phyloP scores from a whole-genome alignment of 164 flowering plant species.

The Vitis labrusca region DNA sequence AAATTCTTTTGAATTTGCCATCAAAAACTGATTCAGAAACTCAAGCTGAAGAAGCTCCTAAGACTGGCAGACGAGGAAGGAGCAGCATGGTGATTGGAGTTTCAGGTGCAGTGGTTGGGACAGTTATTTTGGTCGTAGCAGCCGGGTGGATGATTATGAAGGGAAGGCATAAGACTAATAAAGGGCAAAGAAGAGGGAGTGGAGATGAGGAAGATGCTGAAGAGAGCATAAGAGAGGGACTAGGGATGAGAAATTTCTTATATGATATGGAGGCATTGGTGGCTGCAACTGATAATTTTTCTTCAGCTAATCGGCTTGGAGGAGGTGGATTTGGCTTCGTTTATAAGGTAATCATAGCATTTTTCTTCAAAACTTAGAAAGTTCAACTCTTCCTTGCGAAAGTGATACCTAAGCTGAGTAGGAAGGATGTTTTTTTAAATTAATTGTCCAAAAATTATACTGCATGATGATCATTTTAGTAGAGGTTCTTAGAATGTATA shows the following conservation, averaged over 20 bases:
- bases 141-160: neutral
- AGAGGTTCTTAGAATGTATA: too few species aligned
- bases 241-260: neutral
- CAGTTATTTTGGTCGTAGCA: neutral
- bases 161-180: neutral
- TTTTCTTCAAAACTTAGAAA: neutral
- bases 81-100: neutral
- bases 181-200: neutral
- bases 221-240: neutral
- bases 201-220: conserved; percentile 1
- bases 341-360: neutral
- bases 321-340: conserved; percentile 20
- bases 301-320: conserved; percentile 14
- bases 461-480: too few species aligned
- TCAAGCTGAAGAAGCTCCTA: neutral
- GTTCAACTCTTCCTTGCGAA: too few species aligned
- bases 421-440: too few species aligned
- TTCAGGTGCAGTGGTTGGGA: conserved; percentile 3
- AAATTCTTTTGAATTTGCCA: neutral
- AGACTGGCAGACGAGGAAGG: neutral
- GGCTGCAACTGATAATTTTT: conserved; percentile 21
- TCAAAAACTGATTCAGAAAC: neutral
- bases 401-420: too few species aligned
- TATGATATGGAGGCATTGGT: conserved; percentile 10
- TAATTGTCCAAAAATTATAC: too few species aligned